Conservation (phyloP, 2,329 filamentous ascomycete genomes). For the Hypoxylon sp. region DNA sequence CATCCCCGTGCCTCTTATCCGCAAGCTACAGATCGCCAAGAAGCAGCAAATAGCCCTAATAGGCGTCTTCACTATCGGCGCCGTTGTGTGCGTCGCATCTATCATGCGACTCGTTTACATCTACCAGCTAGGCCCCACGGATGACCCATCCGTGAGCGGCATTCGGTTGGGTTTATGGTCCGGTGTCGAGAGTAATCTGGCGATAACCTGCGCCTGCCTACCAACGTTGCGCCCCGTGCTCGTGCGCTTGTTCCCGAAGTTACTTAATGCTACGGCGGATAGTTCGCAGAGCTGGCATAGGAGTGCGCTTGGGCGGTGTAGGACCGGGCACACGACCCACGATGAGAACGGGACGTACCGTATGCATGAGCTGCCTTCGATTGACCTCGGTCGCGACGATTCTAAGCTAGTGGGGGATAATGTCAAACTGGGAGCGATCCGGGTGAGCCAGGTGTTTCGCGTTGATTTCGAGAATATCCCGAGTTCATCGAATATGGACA, state of each 20-base stretch:
- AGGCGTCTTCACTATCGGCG: conserved; percentile 38
- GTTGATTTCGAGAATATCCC: conserved; percentile 18
- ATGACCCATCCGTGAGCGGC: conserved; percentile 38
- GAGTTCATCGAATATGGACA: conserved; percentile 3
- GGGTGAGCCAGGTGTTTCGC: conserved; percentile 6
- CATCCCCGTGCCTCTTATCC: conserved; percentile 35
- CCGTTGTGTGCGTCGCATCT: conserved; percentile 37
- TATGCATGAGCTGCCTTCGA: conserved; percentile 23
- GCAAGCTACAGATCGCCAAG: conserved; percentile 27
- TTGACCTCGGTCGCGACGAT: conserved; percentile 6
- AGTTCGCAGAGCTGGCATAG: conserved; percentile 26
- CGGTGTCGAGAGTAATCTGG: conserved; percentile 42
- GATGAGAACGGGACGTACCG: conserved; percentile 26
- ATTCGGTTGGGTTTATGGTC: conserved; percentile 42
- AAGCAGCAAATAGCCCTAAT: conserved; percentile 32
- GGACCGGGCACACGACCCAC: conserved; percentile 5
- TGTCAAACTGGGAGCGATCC: conserved; percentile 20
- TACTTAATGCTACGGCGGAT: conserved; percentile 17
- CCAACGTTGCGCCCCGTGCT: conserved; percentile 38
- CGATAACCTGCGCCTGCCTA: conserved; percentile 43
- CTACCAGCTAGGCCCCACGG: conserved; percentile 7
- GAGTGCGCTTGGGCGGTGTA: conserved; percentile 5
- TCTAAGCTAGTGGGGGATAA: conserved; percentile 10
- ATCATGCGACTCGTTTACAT: conserved; percentile 42
- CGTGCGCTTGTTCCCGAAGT: conserved; percentile 33